Conservation (phyloP, 257 asterid genomes). For the Nicotiana knightiana region DNA sequence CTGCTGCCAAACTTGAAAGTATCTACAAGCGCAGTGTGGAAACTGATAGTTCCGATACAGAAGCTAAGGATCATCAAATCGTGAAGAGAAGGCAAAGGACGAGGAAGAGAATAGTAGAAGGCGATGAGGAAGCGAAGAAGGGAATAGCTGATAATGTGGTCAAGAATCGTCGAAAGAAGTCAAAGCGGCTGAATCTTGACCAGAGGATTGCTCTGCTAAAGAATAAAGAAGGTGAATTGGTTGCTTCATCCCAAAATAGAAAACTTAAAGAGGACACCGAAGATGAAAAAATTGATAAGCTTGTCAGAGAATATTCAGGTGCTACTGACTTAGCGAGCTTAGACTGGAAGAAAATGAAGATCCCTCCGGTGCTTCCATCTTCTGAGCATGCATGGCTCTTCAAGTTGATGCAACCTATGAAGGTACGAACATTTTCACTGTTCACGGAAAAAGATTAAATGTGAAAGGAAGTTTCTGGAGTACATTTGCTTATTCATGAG, state of each 20-base stretch:
- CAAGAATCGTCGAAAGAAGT: slow-evolving; percentile 41
- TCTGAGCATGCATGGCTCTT: slow-evolving; percentile 77
- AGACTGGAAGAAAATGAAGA: slow-evolving; percentile 86
- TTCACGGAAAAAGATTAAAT: neutral
- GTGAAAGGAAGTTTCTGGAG: neutral
- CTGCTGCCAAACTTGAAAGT: slow-evolving; percentile 70
- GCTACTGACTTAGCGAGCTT: slow-evolving; percentile 50
- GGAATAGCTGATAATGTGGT: slow-evolving; percentile 30
- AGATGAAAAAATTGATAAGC: slow-evolving; percentile 49
- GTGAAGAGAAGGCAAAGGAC: slow-evolving; percentile 34
- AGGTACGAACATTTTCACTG: slow-evolving; percentile 36
- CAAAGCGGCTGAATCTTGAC: slow-evolving; percentile 62
- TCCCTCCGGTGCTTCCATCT: slow-evolving; percentile 78
- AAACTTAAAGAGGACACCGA: slow-evolving; percentile 29
- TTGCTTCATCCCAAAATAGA: slow-evolving; percentile 22
- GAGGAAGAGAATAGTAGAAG: slow-evolving; percentile 39
- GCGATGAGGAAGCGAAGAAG: slow-evolving; percentile 25
- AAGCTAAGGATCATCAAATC: slow-evolving; percentile 22
- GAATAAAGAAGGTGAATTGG: slow-evolving; percentile 36
- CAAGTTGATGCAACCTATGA: slow-evolving; percentile 79
- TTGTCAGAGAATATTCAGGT: slow-evolving; percentile 64
- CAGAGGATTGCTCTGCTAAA: slow-evolving; percentile 56
- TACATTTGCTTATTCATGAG: neutral
- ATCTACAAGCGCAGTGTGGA: slow-evolving; percentile 51
- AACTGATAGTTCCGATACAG: slow-evolving; percentile 31